These are phyloP conservation scores for Calcarisporium arbuscula DNA, from an alignment of 2,329 filamentous ascomycete species.

Conservation along the genomic window DNA sequence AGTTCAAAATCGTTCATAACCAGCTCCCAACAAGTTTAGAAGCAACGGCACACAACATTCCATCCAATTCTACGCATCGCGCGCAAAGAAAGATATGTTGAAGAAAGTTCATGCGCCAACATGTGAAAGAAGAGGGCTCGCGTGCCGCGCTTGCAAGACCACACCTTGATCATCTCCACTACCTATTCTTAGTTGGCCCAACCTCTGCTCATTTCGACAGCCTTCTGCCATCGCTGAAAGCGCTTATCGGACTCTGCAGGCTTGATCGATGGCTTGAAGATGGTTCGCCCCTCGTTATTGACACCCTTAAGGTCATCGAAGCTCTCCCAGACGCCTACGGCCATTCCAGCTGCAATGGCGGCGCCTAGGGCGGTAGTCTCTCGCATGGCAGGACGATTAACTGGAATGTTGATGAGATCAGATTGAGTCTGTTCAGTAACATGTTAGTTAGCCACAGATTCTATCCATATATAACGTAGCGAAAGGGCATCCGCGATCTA, in stretches of 20 bases:
- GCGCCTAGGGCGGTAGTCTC: constrained; percentile 79
- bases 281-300: constrained; percentile 61
- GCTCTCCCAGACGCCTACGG: constrained; percentile 66
- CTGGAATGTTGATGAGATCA: constrained; percentile 72
- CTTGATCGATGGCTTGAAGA: constrained; percentile 62
- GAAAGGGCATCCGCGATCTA: not conserved
- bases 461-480: not conserved
- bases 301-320: constrained; percentile 67
- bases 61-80: no score
- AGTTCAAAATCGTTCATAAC: no score
- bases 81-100: no score
- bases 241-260: constrained; percentile 52
- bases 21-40: no score
- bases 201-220: constrained; percentile 72
- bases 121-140: no score
- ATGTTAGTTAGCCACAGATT: constrained; percentile 5
- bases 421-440: constrained; percentile 56
- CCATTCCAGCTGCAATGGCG: constrained; percentile 76
- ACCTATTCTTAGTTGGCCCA: constrained; percentile 43
- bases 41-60: no score
- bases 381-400: constrained; percentile 72
- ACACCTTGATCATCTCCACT: not conserved
- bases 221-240: constrained; percentile 68
- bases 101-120: no score
- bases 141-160: not conserved